phyloP scores from a whole-genome alignment of 768 basidiomycete genomes.

The Suillus ampliporus region DNA sequence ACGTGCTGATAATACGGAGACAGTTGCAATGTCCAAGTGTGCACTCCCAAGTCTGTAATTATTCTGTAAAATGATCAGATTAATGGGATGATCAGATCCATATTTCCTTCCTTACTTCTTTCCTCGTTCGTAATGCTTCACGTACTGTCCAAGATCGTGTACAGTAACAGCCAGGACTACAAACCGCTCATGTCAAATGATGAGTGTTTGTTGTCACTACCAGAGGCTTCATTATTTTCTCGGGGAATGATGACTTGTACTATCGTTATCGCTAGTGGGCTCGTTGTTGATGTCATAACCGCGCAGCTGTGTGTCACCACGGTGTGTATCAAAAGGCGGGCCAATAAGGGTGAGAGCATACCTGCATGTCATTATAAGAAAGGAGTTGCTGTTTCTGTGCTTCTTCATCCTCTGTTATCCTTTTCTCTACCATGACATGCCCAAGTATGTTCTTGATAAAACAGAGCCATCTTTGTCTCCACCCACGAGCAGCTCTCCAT shows the following conservation, averaged over 20 bases:
- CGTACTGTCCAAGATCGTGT: slow-evolving; percentile 93
- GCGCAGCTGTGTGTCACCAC: too few species aligned
- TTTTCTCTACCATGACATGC: neutral
- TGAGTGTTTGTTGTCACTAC: neutral
- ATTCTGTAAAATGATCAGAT: slow-evolving; percentile 48
- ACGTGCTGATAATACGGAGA: slow-evolving; percentile 1
- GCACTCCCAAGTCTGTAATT: slow-evolving; percentile 73
- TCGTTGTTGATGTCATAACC: too few species aligned
- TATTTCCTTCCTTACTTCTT: slow-evolving; percentile 70
- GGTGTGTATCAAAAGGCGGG: neutral
- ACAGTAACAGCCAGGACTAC: slow-evolving; percentile 88
- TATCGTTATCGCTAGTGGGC: neutral
- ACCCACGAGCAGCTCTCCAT: neutral
- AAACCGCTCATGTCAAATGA: neutral
- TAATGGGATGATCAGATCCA: neutral
- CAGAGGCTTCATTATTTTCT: neutral
- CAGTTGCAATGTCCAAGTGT: neutral
- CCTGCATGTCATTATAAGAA: neutral
- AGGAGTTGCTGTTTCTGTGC: too few species aligned
- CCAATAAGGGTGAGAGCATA: slow-evolving; percentile 33
- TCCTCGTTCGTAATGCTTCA: slow-evolving; percentile 88
- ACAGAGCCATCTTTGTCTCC: neutral
- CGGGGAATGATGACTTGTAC: neutral
- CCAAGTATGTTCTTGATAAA: neutral
- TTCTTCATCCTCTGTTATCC: neutral